These are phyloP conservation scores for Monilinia fructicola DNA, from an alignment of 2,329 filamentous ascomycete genomes.

Conservation along the genomic window DNA sequence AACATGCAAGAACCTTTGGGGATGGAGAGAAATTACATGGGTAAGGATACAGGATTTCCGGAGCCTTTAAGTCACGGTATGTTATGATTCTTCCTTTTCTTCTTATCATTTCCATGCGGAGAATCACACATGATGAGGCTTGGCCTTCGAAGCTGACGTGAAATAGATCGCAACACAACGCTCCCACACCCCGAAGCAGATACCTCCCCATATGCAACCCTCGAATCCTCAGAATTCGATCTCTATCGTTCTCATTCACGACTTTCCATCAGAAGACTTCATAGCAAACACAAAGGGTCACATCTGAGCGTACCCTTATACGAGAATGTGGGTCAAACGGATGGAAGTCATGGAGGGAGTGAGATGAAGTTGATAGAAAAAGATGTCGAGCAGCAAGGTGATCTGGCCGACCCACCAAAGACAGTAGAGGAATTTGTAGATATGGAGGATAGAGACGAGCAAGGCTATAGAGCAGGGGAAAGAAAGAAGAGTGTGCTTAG, in stretches of 20 bases:
- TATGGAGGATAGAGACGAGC: conserved; percentile 12
- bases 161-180: conserved; percentile 55
- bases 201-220: conserved; percentile 55
- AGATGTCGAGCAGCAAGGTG: conserved; percentile 15
- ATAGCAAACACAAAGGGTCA: conserved; percentile 25
- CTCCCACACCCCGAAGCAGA: conserved; percentile 62
- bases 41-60: conserved; percentile 42
- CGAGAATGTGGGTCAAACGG: conserved; percentile 32
- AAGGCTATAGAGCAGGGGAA: conserved; percentile 25
- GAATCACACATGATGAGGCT: not conserved
- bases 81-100: not conserved
- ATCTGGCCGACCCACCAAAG: conserved; percentile 18
- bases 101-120: not conserved
- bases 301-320: conserved; percentile 28
- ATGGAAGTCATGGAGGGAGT: conserved; percentile 29
- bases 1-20: conserved; percentile 29
- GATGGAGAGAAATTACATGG: not conserved
- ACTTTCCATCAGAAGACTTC: conserved; percentile 28
- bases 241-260: conserved; percentile 38
- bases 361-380: conserved; percentile 14
- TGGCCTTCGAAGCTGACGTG: conserved; percentile 9
- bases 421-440: conserved; percentile 13
- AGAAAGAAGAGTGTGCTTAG: conserved; percentile 30
- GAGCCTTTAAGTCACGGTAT: conserved; percentile 38
- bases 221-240: conserved; percentile 55